These are phyloP conservation scores for Dendrobium catenatum DNA, from an alignment of 106 monocot species.

Conservation along the genomic window DNA sequence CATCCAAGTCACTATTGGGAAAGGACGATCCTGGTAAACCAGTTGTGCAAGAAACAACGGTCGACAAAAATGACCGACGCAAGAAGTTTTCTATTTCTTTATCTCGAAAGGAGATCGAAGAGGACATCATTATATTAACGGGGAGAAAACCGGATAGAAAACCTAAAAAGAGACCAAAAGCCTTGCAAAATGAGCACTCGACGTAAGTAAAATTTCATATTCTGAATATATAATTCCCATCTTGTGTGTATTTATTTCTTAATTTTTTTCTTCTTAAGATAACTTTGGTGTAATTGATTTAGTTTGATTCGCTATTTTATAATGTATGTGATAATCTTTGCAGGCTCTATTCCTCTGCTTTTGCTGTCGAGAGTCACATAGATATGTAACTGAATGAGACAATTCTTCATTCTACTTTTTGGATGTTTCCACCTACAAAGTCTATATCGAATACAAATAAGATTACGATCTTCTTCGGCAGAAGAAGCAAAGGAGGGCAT, in stretches of 20 bases:
- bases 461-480: too few relatives aligned
- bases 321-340: neutral
- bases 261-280: too few relatives aligned
- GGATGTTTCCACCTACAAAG: too few relatives aligned
- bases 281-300: too few relatives aligned
- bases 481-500: too few relatives aligned
- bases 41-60: neutral
- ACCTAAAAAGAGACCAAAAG: constrained; percentile 30
- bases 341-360: constrained; percentile 11
- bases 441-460: too few relatives aligned
- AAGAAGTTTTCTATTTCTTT: constrained; percentile 22
- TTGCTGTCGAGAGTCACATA: neutral
- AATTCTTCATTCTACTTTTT: neutral
- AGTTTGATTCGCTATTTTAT: too few relatives aligned
- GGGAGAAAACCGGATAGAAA: constrained; percentile 18
- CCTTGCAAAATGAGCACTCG: constrained; percentile 30
- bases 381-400: neutral
- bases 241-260: too few relatives aligned
- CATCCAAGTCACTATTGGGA: too few relatives aligned
- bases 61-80: neutral
- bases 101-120: constrained; percentile 33
- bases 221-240: neutral
- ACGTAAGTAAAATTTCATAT: constrained; percentile 12
- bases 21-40: neutral
- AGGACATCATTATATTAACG: constrained; percentile 26